Percentiles rank a stretch among this genome's conserved stretches.
Evolutionary conservation across 129 eudicot genomes (phyloP).

Genomic region (Mikania micrantha): DNA sequence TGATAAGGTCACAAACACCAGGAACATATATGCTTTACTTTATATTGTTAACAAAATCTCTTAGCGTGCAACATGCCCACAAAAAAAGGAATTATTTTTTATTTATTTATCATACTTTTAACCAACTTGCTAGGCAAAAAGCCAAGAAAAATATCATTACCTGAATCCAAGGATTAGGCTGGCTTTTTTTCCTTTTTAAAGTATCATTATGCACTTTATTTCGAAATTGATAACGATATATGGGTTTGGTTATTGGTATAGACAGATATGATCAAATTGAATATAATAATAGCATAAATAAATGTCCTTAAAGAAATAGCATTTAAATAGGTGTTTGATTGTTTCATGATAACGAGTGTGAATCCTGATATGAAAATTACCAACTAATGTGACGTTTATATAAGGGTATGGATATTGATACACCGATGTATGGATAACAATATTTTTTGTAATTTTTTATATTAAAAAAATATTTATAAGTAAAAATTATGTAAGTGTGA

Average conservation of each 20-base stretch:
- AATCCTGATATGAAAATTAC: too few species aligned
- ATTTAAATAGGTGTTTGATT: not conserved
- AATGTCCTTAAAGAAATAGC: too few species aligned
- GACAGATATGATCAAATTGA: not conserved
- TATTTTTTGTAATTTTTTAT: too few species aligned
- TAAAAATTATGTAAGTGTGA: too few species aligned
- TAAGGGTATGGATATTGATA: too few species aligned
- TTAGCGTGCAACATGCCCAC: slow-evolving; percentile 33
- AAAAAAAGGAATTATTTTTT: slow-evolving; percentile 14
- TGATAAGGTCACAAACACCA: slow-evolving; percentile 26
- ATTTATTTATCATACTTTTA: slow-evolving; percentile 25
- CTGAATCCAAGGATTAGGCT: slow-evolving; percentile 20
- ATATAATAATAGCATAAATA: not conserved
- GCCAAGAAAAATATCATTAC: slow-evolving; percentile 18
- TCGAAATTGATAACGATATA: not conserved
- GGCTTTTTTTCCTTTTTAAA: not conserved
- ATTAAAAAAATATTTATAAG: too few species aligned
- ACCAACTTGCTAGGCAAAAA: slow-evolving; percentile 31
- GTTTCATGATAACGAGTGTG: too few species aligned
- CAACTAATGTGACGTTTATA: too few species aligned
- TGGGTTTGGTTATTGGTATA: not conserved
- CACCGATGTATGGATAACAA: too few species aligned
- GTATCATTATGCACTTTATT: slow-evolving; percentile 9
- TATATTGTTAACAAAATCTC: slow-evolving; percentile 22
- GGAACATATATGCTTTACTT: slow-evolving; percentile 17